Base-by-base conservation (phyloP, 371 early-diverging fungal species). In the Zopfochytrium polystomum region DNA sequence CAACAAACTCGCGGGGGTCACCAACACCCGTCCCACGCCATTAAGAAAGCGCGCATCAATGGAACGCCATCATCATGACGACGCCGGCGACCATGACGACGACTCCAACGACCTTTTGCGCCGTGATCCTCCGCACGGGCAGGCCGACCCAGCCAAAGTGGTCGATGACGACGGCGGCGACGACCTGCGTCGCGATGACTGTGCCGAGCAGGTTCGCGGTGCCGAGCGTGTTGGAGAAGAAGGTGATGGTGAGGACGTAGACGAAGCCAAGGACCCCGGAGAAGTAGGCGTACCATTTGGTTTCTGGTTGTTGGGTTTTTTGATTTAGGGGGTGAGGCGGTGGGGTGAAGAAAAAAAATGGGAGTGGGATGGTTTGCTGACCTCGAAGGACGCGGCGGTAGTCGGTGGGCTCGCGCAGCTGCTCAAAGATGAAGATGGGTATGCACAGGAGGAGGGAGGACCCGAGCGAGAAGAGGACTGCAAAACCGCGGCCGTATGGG, bases 131-230 rank as follows among this genome's bases (percentile, higher is more conserved):
- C 7, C 42, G 18, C 46, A 27, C 30, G 2, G 23, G 22, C 29
- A 56, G 18, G 3, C 56, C 46, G 26, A 22, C 18, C 45, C 23
- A 42, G 25, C 56, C 56, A 45, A 56, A 56, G 27, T 56, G 56
- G 32, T 56, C 56, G 11, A 31, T 13, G 5, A 45, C 27, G 18
- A 46, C 2, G 2, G 56, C 15, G 9, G 46, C 18, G 18, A 56
- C 1, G 20, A 45, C 30, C 30, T 43, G 43, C 15, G 46, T 27
- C 2, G 23, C 18, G 2, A 46, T 32, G 1, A 45, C n/a, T 1
- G 45, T 29, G 3, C 45, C 56, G 13, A 45, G 9, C 27, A 56
- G 11, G 18, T n/a, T 31, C 30, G 56, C 15, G 7, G 45, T 29
- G 23, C 31, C 56, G 13, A 56, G n/a, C 38, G 25, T 43, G 6